Evolutionary conservation across 306 rosid species (phyloP).

Genomic region (Prunus persica): DNA sequence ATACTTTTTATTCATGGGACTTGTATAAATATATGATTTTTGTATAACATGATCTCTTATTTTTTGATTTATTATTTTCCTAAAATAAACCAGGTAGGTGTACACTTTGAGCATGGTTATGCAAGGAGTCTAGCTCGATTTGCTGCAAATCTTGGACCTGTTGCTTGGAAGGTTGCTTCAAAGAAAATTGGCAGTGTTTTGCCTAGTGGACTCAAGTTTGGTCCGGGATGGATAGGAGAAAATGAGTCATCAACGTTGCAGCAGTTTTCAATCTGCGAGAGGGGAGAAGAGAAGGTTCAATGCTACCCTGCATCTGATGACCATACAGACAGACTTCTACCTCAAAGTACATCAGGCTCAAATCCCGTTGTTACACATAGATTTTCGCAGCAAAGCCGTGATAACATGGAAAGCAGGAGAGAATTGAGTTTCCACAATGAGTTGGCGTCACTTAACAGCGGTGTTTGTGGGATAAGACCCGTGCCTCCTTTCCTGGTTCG

Average conservation of each 20-base stretch:
- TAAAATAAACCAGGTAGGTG: conserved; percentile 59
- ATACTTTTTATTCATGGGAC: background rate
- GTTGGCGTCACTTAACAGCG: conserved; percentile 31
- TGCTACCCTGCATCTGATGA: conserved; percentile 30
- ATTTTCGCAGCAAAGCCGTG: conserved; percentile 40
- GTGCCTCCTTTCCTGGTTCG: conserved; percentile 34
- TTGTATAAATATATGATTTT: background rate
- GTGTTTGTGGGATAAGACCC: conserved; percentile 31
- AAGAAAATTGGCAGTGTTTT: conserved; percentile 61
- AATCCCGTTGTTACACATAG: conserved; percentile 33
- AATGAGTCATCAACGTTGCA: conserved; percentile 35
- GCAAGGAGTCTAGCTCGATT: conserved; percentile 80
- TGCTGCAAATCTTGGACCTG: conserved; percentile 83
- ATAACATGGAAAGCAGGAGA: conserved; percentile 34
- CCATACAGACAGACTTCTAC: conserved; percentile 32
- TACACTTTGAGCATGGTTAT: conserved; percentile 64
- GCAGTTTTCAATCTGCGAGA: conserved; percentile 28
- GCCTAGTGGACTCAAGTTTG: conserved; percentile 56
- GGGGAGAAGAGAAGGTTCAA: conserved; percentile 37
- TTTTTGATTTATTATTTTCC: background rate
- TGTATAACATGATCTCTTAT: background rate
- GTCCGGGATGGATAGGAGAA: conserved; percentile 65
- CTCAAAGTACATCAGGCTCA: conserved; percentile 35
- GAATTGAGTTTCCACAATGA: conserved; percentile 40
- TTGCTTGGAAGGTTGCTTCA: conserved; percentile 79